Evolutionary conservation across 495 filamentous ascomycete species (phyloP), one percentile per base, ranked within the genome.

Genomic region (Niebla homalea): DNA sequence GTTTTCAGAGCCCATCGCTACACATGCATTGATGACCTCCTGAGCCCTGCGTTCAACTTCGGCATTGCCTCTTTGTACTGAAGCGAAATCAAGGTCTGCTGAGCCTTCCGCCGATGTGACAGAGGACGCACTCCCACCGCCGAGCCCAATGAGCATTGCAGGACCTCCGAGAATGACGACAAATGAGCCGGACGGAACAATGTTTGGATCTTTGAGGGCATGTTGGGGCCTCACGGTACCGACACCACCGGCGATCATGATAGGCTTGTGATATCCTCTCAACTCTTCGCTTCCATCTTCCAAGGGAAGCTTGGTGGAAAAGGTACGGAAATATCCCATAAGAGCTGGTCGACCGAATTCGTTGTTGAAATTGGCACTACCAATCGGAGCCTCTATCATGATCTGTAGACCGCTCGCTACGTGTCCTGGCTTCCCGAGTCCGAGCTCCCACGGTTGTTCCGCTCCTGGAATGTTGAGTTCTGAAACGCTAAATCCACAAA

Each of bases 161-260:
- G 92, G 92, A 2, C 92, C 92, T 51, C 92, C 92, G 10, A 98
- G 76, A 15, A 95, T 89, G 58, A 97, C 84, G 12, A 96, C 77
- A 64, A 86, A 83, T 37, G 87, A 85, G 7, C 87, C 89, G 19
- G 87, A 77, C 52, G 80, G 78, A 11, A 97, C 90, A 53, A 85
- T 71, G 12, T 75, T 71, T 2, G 79, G 76, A 51, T 82, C 71
- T 66, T 98, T 98, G 43, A 93, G 73, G 4, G 92, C 89, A 64
- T 95, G 84, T 58, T 89, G 81, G 0, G 92, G 90, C 50, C 93
- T 67, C n/a, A 97, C 89, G n/a, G 85, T 94, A 35, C 92, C 93
- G 40, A 95, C 76, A 61, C 93, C 92, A 53, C 92, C 93, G 49
- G 93, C 92, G 70, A 98, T 83, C 89, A 98, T 95, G 64, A 98